These are phyloP conservation scores for Dactylis glomerata DNA, from an alignment of 176 grass and related monocot species.

Conservation along the genomic window DNA sequence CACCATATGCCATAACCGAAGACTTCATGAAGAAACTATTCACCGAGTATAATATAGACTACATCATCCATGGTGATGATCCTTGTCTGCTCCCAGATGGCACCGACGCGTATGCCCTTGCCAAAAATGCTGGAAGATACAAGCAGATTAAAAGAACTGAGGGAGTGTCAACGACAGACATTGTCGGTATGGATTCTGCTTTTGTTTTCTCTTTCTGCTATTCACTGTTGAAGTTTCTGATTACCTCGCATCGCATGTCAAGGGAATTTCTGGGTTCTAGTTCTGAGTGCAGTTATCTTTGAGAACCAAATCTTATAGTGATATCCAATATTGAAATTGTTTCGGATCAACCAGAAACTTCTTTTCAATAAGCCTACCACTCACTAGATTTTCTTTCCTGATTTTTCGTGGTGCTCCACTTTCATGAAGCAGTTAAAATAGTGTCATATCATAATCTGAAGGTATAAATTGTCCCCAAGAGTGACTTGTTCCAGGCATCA, in stretches of 20 bases:
- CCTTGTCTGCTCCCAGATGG: slow-evolving; percentile 90
- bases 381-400: background rate
- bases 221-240: background rate
- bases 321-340: background rate
- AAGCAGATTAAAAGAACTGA: slow-evolving; percentile 96
- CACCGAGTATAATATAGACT: slow-evolving; percentile 88
- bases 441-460: background rate
- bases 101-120: slow-evolving; percentile 89
- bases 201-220: background rate
- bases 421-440: background rate
- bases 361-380: background rate
- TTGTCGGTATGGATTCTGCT: slow-evolving; percentile 59
- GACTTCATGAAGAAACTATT: slow-evolving; percentile 93
- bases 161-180: slow-evolving; percentile 84
- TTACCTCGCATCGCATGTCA: background rate
- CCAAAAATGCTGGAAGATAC: slow-evolving; percentile 84
- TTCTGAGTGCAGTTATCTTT: background rate
- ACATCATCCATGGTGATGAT: slow-evolving; percentile 97
- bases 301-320: background rate
- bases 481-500: background rate
- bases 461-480: background rate
- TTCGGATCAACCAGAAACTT: background rate
- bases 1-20: slow-evolving; percentile 90
- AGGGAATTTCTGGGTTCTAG: background rate
- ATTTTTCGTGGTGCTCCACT: background rate